Conservation (phyloP, 352 stramenopile species). For the Pythium dissotocum region DNA sequence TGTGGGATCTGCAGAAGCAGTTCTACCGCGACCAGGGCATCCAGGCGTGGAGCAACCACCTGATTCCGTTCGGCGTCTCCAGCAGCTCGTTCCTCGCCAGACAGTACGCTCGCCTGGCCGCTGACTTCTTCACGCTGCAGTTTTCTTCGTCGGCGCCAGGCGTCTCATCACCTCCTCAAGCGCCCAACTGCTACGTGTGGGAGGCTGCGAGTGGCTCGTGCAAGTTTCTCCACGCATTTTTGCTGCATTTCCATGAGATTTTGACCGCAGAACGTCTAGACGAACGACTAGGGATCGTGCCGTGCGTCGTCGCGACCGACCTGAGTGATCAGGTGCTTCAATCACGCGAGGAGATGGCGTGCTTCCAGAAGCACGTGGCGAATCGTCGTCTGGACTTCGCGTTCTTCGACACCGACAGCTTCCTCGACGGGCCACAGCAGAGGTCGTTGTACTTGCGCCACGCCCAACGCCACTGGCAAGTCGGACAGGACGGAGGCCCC, state of each 20-base stretch:
- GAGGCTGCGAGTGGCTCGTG: conserved; percentile 81
- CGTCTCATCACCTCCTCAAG: background rate
- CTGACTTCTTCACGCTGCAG: conserved; percentile 16
- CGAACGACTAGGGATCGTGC: conserved; percentile 35
- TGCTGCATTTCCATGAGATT: conserved; percentile 63
- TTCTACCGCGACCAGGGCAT: conserved; percentile 83
- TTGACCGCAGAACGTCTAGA: conserved; percentile 27
- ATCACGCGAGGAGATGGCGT: conserved; percentile 58
- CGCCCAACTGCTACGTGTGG: conserved; percentile 80
- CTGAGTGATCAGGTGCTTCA: conserved; percentile 71
- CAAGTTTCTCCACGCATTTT: conserved; percentile 77
- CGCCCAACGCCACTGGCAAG: conserved; percentile 32
- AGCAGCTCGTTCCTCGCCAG: conserved; percentile 75
- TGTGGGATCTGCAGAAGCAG: conserved; percentile 79
- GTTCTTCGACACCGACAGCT: conserved; percentile 58
- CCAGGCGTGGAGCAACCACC: conserved; percentile 64
- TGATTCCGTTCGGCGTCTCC: conserved; percentile 78
- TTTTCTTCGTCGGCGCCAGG: background rate
- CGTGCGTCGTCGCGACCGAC: conserved; percentile 69
- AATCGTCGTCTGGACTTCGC: conserved; percentile 64
- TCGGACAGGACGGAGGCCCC: conserved; percentile 51
- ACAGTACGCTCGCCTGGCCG: conserved; percentile 48
- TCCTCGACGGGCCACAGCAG: conserved; percentile 27
- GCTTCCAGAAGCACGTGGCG: conserved; percentile 51
- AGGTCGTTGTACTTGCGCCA: conserved; percentile 35